Evolutionary conservation across 179 eudicot genomes (phyloP), one percentile per base, ranked within the genome.

Genomic region (Kewa caespitosa): DNA sequence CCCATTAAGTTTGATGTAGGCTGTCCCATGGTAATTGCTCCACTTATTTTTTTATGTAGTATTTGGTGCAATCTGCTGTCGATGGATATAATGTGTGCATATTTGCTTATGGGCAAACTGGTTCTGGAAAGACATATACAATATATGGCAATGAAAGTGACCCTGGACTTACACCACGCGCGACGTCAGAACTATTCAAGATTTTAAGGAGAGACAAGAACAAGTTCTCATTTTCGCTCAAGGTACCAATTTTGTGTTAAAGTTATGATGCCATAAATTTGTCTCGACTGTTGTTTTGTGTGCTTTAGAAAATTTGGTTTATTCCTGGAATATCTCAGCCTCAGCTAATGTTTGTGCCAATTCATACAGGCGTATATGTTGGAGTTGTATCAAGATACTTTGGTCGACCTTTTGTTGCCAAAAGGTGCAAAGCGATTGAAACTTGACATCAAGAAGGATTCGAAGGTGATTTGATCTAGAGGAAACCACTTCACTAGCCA

Each of bases 101-200:
- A 78, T 96, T 96, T 88, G 99, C 99, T 46, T 96, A 96, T 81
- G 99, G 99, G 20, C 99, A 96, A 90, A 96, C 99, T 78, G 99
- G 99, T 80, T 96, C 99, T 11, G 99, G 99, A 61, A 96, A 96
- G 86, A 96, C 99, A 14, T 96, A 86, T 73, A 96, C 99, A 14
- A 94, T 94, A 46, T 96, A 91, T 74, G 99, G 99, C 48, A 87
- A 85, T 33, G 94, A 91, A 31, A 74, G 82, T 59, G 80, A 89
- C 69, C 94, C 94, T 33, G 99, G 99, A 69, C 98, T 96, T 55
- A 96, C 98, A 17, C 99, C 98, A 25, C 85, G 94, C 11, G 99
- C 98, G 70, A 96, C 86, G 13, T 78, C 87, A n/a, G 99, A 96
- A 78, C 94, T 96, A 64, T 96, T 96, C 73, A 96, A 83, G 80